These are phyloP conservation scores for Cairneyella variabilis DNA, from an alignment of 495 filamentous ascomycete genomes.

Conservation along the genomic window DNA sequence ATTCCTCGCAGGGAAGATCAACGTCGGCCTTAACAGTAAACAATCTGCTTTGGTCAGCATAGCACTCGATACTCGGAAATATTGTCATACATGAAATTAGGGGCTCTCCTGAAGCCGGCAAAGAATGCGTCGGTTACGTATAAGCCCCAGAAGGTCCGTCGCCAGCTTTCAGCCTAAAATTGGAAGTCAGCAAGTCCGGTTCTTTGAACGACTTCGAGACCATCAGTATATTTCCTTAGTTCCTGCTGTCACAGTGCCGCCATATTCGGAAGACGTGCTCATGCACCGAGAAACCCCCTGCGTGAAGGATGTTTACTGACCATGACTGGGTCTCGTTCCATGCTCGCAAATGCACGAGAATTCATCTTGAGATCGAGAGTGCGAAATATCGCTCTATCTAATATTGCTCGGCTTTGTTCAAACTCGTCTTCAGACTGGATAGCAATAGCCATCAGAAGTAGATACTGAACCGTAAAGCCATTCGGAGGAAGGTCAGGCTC, in stretches of 20 bases:
- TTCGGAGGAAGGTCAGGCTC: conserved; percentile 40
- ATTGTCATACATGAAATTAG: conserved; percentile 31
- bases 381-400: conserved; percentile 53
- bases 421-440: conserved; percentile 62
- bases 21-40: conserved; percentile 41
- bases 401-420: conserved; percentile 47
- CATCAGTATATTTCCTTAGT: too few relatives aligned
- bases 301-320: too few relatives aligned
- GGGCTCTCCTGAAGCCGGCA: conserved; percentile 30
- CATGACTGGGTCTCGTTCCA: conserved; percentile 45
- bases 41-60: conserved; percentile 7
- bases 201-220: too few relatives aligned
- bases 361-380: conserved; percentile 66
- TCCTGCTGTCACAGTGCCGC: too few relatives aligned
- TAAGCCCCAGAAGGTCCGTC: conserved; percentile 75
- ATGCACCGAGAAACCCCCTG: too few relatives aligned
- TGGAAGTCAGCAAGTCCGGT: too few relatives aligned
- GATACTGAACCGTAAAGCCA: conserved; percentile 60
- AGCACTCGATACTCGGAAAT: conserved; percentile 34
- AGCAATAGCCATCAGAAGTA: conserved; percentile 61
- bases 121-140: conserved; percentile 57
- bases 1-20: conserved; percentile 63
- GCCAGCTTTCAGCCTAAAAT: conserved; percentile 66
- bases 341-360: conserved; percentile 42
- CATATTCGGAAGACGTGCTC: too few relatives aligned